A percentile compares a stretch with the other conserved stretches of the same genome.
These are phyloP conservation scores for Chondrostereum purpureum DNA, from an alignment of 1,284 basidiomycete genomes.

Conservation along the genomic window DNA sequence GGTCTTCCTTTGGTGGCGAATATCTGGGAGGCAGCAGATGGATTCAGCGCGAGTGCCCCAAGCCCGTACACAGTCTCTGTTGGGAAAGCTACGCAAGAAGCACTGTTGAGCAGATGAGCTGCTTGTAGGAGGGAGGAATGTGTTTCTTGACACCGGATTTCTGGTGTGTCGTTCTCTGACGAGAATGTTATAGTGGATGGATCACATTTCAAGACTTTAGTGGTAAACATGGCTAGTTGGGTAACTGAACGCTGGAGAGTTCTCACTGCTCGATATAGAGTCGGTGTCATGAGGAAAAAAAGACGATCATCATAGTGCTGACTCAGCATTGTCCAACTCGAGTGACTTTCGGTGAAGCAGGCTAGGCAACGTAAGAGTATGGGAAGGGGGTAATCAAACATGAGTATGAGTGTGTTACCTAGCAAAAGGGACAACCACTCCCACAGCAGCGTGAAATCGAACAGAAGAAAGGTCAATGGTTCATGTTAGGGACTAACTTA, in stretches of 20 bases:
- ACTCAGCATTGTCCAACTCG: no score
- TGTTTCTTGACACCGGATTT: conserved; percentile 39
- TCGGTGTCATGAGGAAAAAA: conserved; percentile 5
- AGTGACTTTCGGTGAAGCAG: no score
- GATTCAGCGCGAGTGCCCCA: conserved; percentile 76
- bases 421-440: no score
- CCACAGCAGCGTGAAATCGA: no score
- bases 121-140: conserved; percentile 41
- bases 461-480: no score
- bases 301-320: not conserved
- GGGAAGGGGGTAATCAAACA: no score
- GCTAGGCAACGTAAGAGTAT: no score
- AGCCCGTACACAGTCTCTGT: conserved; percentile 99
- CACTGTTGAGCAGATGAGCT: conserved; percentile 37
- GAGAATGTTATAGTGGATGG: conserved; percentile 47
- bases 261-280: no score
- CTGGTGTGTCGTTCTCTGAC: conserved; percentile 29
- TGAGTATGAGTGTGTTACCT: no score
- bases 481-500: no score
- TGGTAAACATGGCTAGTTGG: conserved; percentile 17
- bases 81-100: conserved; percentile 78
- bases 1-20: conserved; percentile 92
- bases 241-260: no score
- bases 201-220: conserved; percentile 49
- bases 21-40: conserved; percentile 66